These are phyloP conservation scores for Geosmithia morbida DNA, from an alignment of 2,329 filamentous ascomycete genomes.

Conservation along the genomic window DNA sequence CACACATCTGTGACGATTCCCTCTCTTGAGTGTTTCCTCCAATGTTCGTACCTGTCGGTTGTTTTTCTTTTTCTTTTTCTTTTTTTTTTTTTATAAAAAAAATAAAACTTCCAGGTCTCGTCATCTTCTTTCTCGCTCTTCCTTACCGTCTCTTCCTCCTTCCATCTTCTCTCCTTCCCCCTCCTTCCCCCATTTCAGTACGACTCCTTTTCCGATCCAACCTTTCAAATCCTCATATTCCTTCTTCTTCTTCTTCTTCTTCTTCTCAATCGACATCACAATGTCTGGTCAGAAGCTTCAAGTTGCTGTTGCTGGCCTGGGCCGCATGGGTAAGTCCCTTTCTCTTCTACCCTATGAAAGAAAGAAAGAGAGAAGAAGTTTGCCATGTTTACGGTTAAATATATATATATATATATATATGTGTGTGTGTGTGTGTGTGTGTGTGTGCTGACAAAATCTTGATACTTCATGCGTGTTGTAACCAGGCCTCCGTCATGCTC, in stretches of 20 bases:
- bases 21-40: too few species aligned
- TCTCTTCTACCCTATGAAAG: not conserved
- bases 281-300: constrained; percentile 14
- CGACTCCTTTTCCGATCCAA: too few species aligned
- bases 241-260: too few species aligned
- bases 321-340: constrained; percentile 22
- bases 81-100: too few species aligned
- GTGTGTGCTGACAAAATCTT: not conserved
- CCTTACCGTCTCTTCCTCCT: not conserved
- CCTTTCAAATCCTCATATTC: too few species aligned
- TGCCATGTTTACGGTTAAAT: not conserved
- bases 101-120: too few species aligned
- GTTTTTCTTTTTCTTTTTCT: not conserved
- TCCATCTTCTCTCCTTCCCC: not conserved
- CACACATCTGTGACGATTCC: too few species aligned
- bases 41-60: too few species aligned
- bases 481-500: constrained; percentile 24
- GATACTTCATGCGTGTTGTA: too few species aligned
- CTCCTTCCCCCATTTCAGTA: not conserved
- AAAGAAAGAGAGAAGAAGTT: not conserved
- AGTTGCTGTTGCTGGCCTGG: constrained; percentile 32
- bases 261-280: not conserved
- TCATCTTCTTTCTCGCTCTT: not conserved
- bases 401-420: too few species aligned
- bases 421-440: too few species aligned